phyloP scores from a whole-genome alignment of 2,329 filamentous ascomycete species.

The Monilinia polystroma region DNA sequence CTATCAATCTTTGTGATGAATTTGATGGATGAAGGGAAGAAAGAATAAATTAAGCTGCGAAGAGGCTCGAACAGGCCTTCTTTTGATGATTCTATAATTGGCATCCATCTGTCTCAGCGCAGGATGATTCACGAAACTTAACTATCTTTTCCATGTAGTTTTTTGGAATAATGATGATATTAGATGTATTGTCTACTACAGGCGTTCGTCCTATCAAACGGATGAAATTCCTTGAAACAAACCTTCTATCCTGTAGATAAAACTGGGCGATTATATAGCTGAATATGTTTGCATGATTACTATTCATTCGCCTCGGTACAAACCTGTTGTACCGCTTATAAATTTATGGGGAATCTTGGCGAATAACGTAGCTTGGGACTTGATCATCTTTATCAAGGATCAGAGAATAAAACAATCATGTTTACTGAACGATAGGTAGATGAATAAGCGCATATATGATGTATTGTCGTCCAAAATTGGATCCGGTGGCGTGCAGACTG shows the following conservation, averaged over 20 bases:
- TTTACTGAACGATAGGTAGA: background rate
- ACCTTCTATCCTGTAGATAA: background rate
- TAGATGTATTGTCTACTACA: background rate
- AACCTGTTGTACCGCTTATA: no score
- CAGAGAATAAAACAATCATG: no score
- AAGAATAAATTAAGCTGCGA: background rate
- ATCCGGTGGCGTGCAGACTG: no score
- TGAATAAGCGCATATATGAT: background rate
- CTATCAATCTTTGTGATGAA: background rate
- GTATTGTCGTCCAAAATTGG: background rate
- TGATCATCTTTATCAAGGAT: no score
- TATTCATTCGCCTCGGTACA: no score
- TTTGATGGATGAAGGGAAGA: background rate
- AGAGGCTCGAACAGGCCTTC: background rate
- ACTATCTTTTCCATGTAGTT: fast-evolving
- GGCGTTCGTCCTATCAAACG: background rate
- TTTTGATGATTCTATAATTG: background rate
- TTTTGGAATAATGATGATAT: background rate
- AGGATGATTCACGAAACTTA: background rate
- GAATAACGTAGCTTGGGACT: no score
- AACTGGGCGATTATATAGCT: no score
- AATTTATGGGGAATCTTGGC: background rate
- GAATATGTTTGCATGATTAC: no score
- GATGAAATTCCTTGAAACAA: background rate
- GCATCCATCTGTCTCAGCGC: background rate